Conservation (phyloP, 1,284 basidiomycete species). For the Psilocybe mexicana region DNA sequence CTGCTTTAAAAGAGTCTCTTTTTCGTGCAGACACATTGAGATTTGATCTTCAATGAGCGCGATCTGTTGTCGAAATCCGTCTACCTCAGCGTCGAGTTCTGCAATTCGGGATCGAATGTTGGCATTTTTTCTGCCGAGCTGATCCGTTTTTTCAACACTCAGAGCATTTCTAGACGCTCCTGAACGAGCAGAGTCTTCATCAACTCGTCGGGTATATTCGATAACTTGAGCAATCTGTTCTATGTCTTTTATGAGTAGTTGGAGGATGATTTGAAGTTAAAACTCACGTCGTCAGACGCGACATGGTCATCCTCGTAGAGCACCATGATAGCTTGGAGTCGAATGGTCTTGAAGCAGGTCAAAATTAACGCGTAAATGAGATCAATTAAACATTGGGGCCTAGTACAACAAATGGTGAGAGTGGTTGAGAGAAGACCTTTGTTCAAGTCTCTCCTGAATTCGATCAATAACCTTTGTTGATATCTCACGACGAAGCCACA, state of each 20-base stretch:
- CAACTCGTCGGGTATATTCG: constrained; percentile 19
- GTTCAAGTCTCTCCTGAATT: not conserved
- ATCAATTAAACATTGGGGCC: not conserved
- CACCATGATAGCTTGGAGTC: not conserved
- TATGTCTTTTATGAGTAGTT: not conserved
- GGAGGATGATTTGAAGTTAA: not conserved
- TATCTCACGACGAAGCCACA: not conserved
- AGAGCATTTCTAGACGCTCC: constrained; percentile 3
- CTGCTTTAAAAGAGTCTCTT: constrained; percentile 16
- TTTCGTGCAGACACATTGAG: constrained; percentile 15
- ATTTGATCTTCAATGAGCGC: constrained; percentile 11
- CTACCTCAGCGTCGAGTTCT: constrained; percentile 25
- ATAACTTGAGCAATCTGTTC: constrained; percentile 19
- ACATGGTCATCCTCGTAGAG: constrained; percentile 16
- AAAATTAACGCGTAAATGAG: not conserved
- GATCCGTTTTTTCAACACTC: not conserved
- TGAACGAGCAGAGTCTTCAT: constrained; percentile 4
- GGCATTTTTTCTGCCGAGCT: constrained; percentile 9
- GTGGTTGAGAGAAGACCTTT: not conserved
- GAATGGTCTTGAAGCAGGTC: not conserved
- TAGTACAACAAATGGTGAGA: not conserved
- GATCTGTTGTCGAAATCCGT: constrained; percentile 18
- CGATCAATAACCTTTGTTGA: not conserved
- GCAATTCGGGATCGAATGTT: constrained; percentile 20
- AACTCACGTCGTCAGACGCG: constrained; percentile 29